A percentile compares a stretch with the other conserved stretches of the same genome.
phyloP scores from a whole-genome alignment of 192 early-diverging fungal species.

The Coemansia sp. region DNA sequence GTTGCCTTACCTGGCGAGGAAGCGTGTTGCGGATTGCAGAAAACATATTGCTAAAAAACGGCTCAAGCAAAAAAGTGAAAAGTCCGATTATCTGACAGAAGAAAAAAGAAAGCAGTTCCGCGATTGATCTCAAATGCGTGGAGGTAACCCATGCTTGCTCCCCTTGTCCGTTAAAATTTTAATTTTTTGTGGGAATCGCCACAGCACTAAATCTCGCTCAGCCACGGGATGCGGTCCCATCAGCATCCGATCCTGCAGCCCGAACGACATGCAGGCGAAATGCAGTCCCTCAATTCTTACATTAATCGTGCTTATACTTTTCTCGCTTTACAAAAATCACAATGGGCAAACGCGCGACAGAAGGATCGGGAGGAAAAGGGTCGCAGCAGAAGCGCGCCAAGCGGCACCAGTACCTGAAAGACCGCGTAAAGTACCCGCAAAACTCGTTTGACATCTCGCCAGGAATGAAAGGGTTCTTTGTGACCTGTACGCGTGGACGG shows the following conservation, averaged over 20 bases:
- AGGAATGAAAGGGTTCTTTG: constrained; percentile 54
- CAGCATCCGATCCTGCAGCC: not conserved
- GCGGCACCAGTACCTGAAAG: constrained; percentile 39
- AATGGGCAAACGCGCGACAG: constrained; percentile 35
- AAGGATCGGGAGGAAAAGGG: constrained; percentile 22
- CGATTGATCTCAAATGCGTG: not conserved
- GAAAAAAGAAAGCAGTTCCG: not conserved
- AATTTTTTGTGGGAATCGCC: not conserved
- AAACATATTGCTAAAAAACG: constrained; percentile 25
- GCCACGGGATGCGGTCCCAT: constrained; percentile 10
- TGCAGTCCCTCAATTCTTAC: not conserved
- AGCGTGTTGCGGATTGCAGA: constrained; percentile 34
- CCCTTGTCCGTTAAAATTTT: not conserved
- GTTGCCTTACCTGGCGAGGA: constrained; percentile 40
- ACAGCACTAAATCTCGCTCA: not conserved
- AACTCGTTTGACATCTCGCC: constrained; percentile 52
- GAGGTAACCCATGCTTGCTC: not conserved
- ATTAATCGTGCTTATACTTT: not conserved
- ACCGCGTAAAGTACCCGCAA: constrained; percentile 44
- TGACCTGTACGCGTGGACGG: constrained; percentile 40
- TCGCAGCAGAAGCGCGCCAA: constrained; percentile 47
- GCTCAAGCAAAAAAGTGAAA: not conserved
- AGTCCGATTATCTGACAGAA: not conserved
- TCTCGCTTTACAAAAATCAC: not conserved
- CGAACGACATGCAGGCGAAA: not conserved